Evolutionary conservation across 2,329 filamentous ascomycete species (phyloP), one percentile per base, ranked within the genome.

Genomic region (Colletotrichum karsti): DNA sequence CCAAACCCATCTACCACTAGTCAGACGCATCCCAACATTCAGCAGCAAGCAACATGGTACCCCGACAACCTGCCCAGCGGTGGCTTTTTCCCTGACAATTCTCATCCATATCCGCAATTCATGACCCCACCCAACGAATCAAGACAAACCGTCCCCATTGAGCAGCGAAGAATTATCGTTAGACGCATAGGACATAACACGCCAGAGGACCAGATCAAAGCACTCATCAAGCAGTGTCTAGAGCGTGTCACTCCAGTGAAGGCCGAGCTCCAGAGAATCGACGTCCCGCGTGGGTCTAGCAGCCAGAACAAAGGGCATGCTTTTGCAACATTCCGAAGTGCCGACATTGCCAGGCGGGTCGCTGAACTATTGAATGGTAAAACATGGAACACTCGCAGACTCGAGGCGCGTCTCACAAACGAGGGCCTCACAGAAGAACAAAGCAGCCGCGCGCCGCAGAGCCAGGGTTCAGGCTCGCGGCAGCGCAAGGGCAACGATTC

Each of bases 121-220:
- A 7, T 28, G 30, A 18, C 30, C 18, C 50, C 50, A 51, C 13
- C 50, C 20, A 24, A 22, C 30, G 12, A 35, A 37, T 28, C 41
- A 15, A 37, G 44, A 7, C 35, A 20, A 13, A 18, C 35, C 7
- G 39, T 41, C 22, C 22, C 39, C 10, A 46, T 48, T 12, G 58
- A 67, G 15, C 50, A 67, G 10, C 53, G 59, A 41, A 63, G 48
- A 24, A 60, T 69, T 24, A 57, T 69, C 20, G 28, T 69, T 26
- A 60, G 24, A 24, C 35, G 55, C 7, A 53, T 65, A 37, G 54
- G 54, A 18, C 53, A 46, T 15, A 60, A 22, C 39, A 24, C 54
- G 5, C 51, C 65, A 18, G 60, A 69, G 6, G 65, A 69, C 28
- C 54, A 65, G 48, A 30, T 69, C 20, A 59, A 53, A 28, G 33